A percentile compares a stretch with the other conserved stretches of the same genome.
These are phyloP conservation scores for Diplodia mutila DNA, from an alignment of 2,329 filamentous ascomycete genomes.

Conservation along the genomic window DNA sequence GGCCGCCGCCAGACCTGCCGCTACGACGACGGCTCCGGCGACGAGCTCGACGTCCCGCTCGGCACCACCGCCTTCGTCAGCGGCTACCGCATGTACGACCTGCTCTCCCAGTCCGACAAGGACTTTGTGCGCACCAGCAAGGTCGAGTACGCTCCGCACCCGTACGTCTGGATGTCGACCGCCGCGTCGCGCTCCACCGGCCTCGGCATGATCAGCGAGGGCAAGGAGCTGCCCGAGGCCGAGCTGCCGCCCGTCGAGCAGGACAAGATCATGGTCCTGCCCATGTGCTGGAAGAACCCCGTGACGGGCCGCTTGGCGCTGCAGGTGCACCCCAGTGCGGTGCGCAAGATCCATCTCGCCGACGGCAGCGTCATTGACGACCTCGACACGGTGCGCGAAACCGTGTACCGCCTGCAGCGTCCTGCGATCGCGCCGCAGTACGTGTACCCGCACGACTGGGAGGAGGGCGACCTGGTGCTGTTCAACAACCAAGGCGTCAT, in stretches of 20 bases:
- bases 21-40: slow-evolving; percentile 72
- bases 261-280: slow-evolving; percentile 70
- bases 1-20: slow-evolving; percentile 68
- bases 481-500: slow-evolving; percentile 79
- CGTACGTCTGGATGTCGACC: slow-evolving; percentile 79
- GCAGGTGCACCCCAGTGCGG: slow-evolving; percentile 74
- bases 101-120: slow-evolving; percentile 67
- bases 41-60: slow-evolving; percentile 69
- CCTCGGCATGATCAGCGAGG: slow-evolving; percentile 71
- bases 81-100: slow-evolving; percentile 71
- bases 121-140: slow-evolving; percentile 67
- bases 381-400: slow-evolving; percentile 66
- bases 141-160: slow-evolving; percentile 77
- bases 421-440: slow-evolving; percentile 70
- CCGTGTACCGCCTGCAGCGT: slow-evolving; percentile 72
- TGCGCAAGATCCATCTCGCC: slow-evolving; percentile 68
- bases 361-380: slow-evolving; percentile 73
- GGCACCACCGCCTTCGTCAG: slow-evolving; percentile 78
- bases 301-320: slow-evolving; percentile 69
- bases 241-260: slow-evolving; percentile 69
- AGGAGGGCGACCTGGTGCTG: slow-evolving; percentile 74
- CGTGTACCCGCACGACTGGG: slow-evolving; percentile 78
- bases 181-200: slow-evolving; percentile 70
- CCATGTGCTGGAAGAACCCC: slow-evolving; percentile 79
- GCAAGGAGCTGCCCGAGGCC: slow-evolving; percentile 61